These are phyloP conservation scores for Pycnococcus provasolii DNA, from an alignment of 139 green algal species.

Conservation along the genomic window DNA sequence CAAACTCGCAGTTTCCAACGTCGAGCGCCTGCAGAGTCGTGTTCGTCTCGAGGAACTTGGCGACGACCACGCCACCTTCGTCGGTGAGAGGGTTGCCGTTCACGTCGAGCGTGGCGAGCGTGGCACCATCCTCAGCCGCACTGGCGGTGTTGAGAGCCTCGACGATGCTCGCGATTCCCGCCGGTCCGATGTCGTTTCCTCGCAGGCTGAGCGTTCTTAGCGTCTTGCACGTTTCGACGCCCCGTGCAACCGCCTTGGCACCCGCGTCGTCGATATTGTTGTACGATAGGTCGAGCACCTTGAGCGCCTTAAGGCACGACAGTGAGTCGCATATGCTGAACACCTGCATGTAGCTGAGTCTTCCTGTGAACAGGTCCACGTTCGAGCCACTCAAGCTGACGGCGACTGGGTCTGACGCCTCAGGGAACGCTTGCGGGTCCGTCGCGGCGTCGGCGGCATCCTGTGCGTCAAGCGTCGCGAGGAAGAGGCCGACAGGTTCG, in stretches of 20 bases:
- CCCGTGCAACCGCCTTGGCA: not conserved
- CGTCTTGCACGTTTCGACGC: not conserved
- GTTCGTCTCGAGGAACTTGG: slow-evolving; percentile 22
- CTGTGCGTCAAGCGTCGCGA: slow-evolving; percentile 8
- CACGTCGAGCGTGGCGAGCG: slow-evolving; percentile 22
- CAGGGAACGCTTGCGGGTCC: not conserved
- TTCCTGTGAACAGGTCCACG: slow-evolving; percentile 37
- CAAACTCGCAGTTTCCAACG: slow-evolving; percentile 31
- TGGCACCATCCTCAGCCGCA: not conserved
- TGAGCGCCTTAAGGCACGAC: not conserved
- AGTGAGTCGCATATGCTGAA: slow-evolving; percentile 3
- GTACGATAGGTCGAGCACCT: slow-evolving; percentile 9
- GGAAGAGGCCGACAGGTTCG: slow-evolving; percentile 9
- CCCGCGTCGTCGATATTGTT: slow-evolving; percentile 9
- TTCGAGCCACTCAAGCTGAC: slow-evolving; percentile 33
- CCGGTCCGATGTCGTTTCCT: not conserved
- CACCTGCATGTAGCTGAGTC: slow-evolving; percentile 37
- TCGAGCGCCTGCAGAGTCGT: slow-evolving; percentile 20
- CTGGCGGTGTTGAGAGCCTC: slow-evolving; percentile 30
- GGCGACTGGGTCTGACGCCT: slow-evolving; percentile 2
- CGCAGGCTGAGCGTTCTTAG: not conserved
- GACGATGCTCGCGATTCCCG: not conserved
- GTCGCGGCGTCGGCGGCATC: not conserved
- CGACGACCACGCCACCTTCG: slow-evolving; percentile 29
- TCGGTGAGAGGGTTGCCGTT: slow-evolving; percentile 39